Percentiles rank a stretch among this genome's conserved stretches.
Evolutionary conservation across 2,329 filamentous ascomycete species (phyloP).

Genomic region (Talaromyces islandicus): DNA sequence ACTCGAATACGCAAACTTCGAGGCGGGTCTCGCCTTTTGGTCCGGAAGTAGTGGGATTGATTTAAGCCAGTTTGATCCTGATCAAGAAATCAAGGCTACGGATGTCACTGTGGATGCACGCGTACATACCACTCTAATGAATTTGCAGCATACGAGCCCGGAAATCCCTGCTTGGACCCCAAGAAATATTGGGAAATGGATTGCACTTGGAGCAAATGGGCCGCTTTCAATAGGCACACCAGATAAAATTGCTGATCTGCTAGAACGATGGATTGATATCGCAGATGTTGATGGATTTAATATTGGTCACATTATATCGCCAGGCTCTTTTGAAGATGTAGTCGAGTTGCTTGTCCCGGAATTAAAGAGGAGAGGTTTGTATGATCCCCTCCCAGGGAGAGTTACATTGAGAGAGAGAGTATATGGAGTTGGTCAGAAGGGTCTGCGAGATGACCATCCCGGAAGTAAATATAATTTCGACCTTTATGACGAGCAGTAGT

Average conservation of each 20-base stretch:
- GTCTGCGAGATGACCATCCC: constrained; percentile 52
- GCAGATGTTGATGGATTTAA: constrained; percentile 40
- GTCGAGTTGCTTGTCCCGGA: constrained; percentile 46
- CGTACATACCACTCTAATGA: constrained; percentile 7
- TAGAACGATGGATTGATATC: constrained; percentile 39
- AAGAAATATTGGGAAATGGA: constrained; percentile 8
- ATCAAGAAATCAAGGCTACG: constrained; percentile 50
- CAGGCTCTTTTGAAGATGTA: constrained; percentile 48
- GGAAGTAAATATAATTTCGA: constrained; percentile 58
- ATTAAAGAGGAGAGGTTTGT: constrained; percentile 28
- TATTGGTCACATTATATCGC: constrained; percentile 44
- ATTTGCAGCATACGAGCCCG: constrained; percentile 6
- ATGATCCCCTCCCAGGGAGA: constrained; percentile 13
- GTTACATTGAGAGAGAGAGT: constrained; percentile 56
- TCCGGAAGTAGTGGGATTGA: constrained; percentile 70
- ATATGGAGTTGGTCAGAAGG: constrained; percentile 54
- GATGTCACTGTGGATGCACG: constrained; percentile 10
- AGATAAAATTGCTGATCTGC: constrained; percentile 30
- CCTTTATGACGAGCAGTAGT: constrained; percentile 48
- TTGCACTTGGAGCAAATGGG: not conserved
- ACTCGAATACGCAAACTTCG: constrained; percentile 55
- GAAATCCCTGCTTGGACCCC: constrained; percentile 10
- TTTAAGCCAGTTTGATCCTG: constrained; percentile 54
- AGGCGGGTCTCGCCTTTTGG: constrained; percentile 66
- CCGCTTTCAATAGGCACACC: constrained; percentile 22